phyloP scores from a whole-genome alignment of 805 yeast genomes.

The Saturnispora dispora region DNA sequence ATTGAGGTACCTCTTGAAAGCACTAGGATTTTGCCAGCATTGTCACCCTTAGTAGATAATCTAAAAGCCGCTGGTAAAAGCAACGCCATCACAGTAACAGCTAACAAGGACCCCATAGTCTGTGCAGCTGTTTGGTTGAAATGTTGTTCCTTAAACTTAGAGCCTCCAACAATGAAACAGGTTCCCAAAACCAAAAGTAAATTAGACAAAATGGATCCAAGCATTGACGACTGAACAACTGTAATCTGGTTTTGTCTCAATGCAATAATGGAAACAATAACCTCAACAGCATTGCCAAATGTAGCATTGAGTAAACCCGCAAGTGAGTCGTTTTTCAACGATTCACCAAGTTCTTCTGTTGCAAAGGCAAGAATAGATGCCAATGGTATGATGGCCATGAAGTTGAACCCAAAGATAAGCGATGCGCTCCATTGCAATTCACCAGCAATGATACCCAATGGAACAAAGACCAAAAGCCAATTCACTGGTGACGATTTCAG shows the following conservation, averaged over 20 bases:
- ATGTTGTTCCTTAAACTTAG: conserved; percentile 72
- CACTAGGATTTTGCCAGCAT: conserved; percentile 43
- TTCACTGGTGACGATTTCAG: conserved; percentile 48
- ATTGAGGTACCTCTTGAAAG: conserved; percentile 83
- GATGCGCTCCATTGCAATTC: conserved; percentile 43
- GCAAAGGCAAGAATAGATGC: conserved; percentile 88
- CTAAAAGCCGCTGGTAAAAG: conserved; percentile 95
- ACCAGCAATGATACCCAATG: conserved; percentile 77
- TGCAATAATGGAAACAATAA: conserved; percentile 90
- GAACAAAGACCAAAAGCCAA: conserved; percentile 72
- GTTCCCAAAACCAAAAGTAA: conserved; percentile 87
- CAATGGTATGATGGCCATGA: conserved; percentile 83
- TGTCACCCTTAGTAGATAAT: conserved; percentile 43
- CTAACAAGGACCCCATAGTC: conserved; percentile 91
- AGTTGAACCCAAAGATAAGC: conserved; percentile 62
- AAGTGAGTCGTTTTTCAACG: conserved; percentile 74
- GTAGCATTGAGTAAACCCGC: conserved; percentile 96
- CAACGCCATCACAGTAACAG: conserved; percentile 80
- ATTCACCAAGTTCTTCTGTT: conserved; percentile 83
- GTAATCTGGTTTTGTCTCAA: conserved; percentile 76
- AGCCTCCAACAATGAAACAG: conserved; percentile 90
- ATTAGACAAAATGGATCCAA: conserved; percentile 88
- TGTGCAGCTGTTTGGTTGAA: conserved; percentile 97
- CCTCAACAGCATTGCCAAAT: conserved; percentile 95
- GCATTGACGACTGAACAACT: conserved; percentile 95